Percentiles rank a stretch among this genome's conserved stretches.
phyloP scores from a whole-genome alignment of 139 green algal genomes.

The Helicosporidium sp. region DNA sequence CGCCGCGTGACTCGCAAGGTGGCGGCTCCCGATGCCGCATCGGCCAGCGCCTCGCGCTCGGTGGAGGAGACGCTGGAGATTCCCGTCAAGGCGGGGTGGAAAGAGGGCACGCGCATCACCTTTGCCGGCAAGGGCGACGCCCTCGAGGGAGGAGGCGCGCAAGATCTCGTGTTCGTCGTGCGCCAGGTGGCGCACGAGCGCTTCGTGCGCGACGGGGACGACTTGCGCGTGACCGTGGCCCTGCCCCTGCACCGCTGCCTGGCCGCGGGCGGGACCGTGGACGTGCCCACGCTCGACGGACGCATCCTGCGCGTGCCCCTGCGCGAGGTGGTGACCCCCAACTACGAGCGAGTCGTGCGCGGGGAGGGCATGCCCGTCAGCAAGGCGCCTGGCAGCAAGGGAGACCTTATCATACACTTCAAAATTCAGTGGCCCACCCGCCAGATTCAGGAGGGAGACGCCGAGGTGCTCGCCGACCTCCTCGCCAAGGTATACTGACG shows the following conservation, averaged over 20 bases:
- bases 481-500: no score
- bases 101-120: constrained; percentile 77
- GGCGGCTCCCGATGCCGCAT: constrained; percentile 12
- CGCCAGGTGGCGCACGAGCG: constrained; percentile 47
- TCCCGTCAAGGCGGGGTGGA: constrained; percentile 74
- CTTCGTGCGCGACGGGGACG: constrained; percentile 60
- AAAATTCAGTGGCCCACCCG: no score
- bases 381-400: constrained; percentile 32
- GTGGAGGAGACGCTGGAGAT: constrained; percentile 72
- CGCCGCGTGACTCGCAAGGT: constrained; percentile 20
- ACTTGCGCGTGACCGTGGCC: constrained; percentile 38
- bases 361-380: constrained; percentile 58
- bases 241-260: constrained; percentile 16
- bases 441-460: no score
- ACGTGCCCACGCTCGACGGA: constrained; percentile 36
- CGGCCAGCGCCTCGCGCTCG: constrained; percentile 10
- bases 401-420: no score
- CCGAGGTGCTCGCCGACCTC: no score
- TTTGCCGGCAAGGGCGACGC: constrained; percentile 74
- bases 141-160: constrained; percentile 34
- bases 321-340: constrained; percentile 10
- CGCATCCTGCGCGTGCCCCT: constrained; percentile 27
- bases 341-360: constrained; percentile 11
- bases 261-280: constrained; percentile 13
- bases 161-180: constrained; percentile 78